A percentile compares a stretch with the other conserved stretches of the same genome.
phyloP scores from a whole-genome alignment of 495 filamentous ascomycete species.

The Aspergillus indologenus region DNA sequence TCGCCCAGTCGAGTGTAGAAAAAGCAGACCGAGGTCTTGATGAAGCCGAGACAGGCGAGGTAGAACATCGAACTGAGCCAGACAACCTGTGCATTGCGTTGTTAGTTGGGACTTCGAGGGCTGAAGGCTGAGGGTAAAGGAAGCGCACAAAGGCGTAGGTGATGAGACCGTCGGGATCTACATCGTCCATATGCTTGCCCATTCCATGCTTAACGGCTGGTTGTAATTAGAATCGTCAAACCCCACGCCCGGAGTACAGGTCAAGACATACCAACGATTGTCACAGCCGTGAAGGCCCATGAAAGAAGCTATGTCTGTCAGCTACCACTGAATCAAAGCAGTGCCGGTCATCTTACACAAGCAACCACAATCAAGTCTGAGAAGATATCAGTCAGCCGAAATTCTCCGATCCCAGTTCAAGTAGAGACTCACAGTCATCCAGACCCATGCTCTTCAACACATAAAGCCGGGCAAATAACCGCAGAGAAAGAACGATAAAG shows the following conservation, averaged over 20 bases:
- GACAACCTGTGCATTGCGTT: conserved; percentile 33
- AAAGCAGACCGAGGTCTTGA: conserved; percentile 39
- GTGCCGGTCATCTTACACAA: conserved; percentile 27
- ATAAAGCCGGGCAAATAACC: conserved; percentile 36
- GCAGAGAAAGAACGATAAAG: conserved; percentile 32
- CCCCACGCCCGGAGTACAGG: neutral
- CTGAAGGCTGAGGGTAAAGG: too few species aligned
- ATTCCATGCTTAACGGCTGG: conserved; percentile 36
- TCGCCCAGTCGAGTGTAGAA: conserved; percentile 43
- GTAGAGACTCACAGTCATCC: conserved; percentile 40
- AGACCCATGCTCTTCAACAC: conserved; percentile 33
- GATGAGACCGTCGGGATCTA: conserved; percentile 19
- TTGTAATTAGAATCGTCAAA: conserved; percentile 6
- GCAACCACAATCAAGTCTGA: conserved; percentile 37
- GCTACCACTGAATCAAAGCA: neutral
- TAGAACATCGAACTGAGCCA: conserved; percentile 46
- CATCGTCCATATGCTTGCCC: conserved; percentile 28
- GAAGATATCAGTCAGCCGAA: neutral
- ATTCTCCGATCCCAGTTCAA: too few species aligned
- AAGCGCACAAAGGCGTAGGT: conserved; percentile 33
- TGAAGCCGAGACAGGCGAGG: conserved; percentile 36
- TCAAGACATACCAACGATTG: conserved; percentile 29
- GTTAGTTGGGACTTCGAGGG: too few species aligned
- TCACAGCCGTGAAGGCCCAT: conserved; percentile 38
- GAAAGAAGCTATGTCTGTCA: conserved; percentile 25